Evolutionary conservation across 768 basidiomycete species (phyloP).

Genomic region (Astraeus odoratus): DNA sequence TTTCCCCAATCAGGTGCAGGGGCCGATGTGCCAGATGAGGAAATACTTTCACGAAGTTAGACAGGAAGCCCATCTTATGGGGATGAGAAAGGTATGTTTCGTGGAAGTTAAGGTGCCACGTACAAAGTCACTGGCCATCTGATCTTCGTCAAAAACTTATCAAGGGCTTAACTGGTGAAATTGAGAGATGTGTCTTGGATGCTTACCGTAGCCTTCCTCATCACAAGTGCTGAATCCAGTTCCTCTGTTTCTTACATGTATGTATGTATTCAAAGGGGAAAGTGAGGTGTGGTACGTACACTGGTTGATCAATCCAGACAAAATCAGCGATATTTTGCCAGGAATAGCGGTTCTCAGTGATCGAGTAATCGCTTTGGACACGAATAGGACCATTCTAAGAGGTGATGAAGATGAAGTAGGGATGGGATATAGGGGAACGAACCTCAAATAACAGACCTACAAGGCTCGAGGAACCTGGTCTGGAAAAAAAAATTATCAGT

Average conservation of each 20-base stretch:
- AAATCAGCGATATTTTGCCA: constrained; percentile 60
- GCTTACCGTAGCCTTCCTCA: constrained; percentile 49
- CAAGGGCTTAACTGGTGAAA: background rate
- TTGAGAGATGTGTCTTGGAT: background rate
- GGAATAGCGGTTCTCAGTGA: constrained; percentile 45
- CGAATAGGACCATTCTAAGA: constrained; percentile 64
- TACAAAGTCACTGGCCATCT: constrained; percentile 49
- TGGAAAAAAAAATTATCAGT: constrained; percentile 8
- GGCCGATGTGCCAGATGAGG: constrained; percentile 62
- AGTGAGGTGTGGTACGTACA: constrained; percentile 25
- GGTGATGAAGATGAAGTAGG: background rate
- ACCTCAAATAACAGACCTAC: constrained; percentile 60
- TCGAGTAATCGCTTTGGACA: constrained; percentile 43
- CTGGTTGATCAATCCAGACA: constrained; percentile 72
- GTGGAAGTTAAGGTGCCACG: constrained; percentile 14
- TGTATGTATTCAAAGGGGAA: background rate
- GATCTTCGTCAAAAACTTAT: constrained; percentile 54
- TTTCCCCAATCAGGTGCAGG: constrained; percentile 64
- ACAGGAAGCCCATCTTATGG: constrained; percentile 60
- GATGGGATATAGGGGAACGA: constrained; percentile 9
- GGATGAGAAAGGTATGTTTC: constrained; percentile 2
- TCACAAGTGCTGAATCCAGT: constrained; percentile 62
- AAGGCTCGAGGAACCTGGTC: constrained; percentile 68
- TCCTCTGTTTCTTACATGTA: constrained; percentile 33
- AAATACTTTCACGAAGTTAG: constrained; percentile 68